Evolutionary conservation across 495 filamentous ascomycete genomes (phyloP), one percentile per base, ranked within the genome.

Genomic region (Neurospora sp.): DNA sequence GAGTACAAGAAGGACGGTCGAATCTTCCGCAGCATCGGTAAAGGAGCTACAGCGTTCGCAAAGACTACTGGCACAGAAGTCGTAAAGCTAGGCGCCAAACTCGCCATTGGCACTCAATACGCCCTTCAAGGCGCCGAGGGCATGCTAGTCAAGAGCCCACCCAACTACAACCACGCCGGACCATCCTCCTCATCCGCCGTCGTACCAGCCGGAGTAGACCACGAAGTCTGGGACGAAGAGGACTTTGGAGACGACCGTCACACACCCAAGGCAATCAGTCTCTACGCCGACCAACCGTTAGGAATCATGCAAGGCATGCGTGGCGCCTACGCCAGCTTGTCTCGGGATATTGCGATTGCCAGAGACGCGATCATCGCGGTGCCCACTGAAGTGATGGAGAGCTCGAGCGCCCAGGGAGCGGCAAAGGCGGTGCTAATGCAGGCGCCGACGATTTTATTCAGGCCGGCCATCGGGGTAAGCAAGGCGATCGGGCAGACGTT

Each of bases 1-100:
- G 96, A 99, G 78, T 99, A 99, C 80, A 87, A 88, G 75, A 97
- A 97, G 79, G 95, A 98, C 78, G 96, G 96, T 2, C 89, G 96
- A 18, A 91, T 99, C 70, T 91, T 98, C 7, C 90, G 96, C 35
- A 93, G 93, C 77, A 91, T 99, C 69, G 89, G 92, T 73, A 98
- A 97, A 80, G 96, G 96, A 27, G 93, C 93, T 0, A 80, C 91
- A 1, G 89, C 92, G 4, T 98, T 99, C 76, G 94, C 92, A 39
- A 94, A 92, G 78, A 98, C 93, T 12, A 98, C 96, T 1, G 93
- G 93, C 5, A 93, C 89, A 14, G 96, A 98, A 78, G 85, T 97
- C 9, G 91, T 97, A 73, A 94, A 94, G 74, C 85, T 99, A 2
- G 96, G 96, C 10, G 96, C 96, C 20, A 98, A 98, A 81, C 84